Percentiles rank a stretch among this genome's conserved stretches.
Evolutionary conservation across 2,329 filamentous ascomycete species (phyloP).

Genomic region (Penicillium sp.): DNA sequence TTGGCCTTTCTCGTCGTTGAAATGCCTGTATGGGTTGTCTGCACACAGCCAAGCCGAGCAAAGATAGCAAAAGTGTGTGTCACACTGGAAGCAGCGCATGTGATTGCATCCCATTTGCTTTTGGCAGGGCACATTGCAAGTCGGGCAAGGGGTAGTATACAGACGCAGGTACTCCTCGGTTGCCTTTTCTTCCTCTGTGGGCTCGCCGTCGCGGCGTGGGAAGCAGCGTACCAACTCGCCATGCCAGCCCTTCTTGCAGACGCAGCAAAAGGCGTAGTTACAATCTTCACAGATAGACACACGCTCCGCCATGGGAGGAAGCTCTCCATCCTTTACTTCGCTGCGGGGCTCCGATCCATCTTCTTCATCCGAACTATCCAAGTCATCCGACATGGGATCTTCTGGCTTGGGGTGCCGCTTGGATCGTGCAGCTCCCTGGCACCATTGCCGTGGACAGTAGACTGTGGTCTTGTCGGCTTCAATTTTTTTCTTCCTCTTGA

Average conservation of each 20-base stretch:
- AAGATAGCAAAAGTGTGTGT: conserved; percentile 92
- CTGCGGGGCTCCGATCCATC: conserved; percentile 41
- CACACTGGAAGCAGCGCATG: conserved; percentile 89
- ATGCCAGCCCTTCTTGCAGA: conserved; percentile 83
- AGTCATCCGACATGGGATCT: conserved; percentile 59
- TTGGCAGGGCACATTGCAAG: conserved; percentile 78
- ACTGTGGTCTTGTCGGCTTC: conserved; percentile 89
- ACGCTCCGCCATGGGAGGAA: conserved; percentile 59
- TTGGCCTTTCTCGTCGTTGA: conserved; percentile 66
- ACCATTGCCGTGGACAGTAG: conserved; percentile 91
- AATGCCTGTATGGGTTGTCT: conserved; percentile 82
- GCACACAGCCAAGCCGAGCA: conserved; percentile 84
- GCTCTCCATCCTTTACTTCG: conserved; percentile 36
- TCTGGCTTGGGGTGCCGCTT: conserved; percentile 69
- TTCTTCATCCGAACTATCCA: conserved; percentile 51
- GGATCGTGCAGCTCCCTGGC: conserved; percentile 79
- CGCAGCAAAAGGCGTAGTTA: conserved; percentile 78
- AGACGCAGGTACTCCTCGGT: conserved; percentile 77
- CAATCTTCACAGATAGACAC: conserved; percentile 87
- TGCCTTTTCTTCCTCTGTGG: conserved; percentile 80
- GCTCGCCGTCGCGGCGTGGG: conserved; percentile 62
- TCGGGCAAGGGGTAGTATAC: conserved; percentile 85
- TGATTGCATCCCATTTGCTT: conserved; percentile 96
- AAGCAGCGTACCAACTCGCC: conserved; percentile 76
- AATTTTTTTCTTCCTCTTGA: conserved; percentile 89